Evolutionary conservation across 768 basidiomycete species (phyloP).

Genomic region (Mycena pura): DNA sequence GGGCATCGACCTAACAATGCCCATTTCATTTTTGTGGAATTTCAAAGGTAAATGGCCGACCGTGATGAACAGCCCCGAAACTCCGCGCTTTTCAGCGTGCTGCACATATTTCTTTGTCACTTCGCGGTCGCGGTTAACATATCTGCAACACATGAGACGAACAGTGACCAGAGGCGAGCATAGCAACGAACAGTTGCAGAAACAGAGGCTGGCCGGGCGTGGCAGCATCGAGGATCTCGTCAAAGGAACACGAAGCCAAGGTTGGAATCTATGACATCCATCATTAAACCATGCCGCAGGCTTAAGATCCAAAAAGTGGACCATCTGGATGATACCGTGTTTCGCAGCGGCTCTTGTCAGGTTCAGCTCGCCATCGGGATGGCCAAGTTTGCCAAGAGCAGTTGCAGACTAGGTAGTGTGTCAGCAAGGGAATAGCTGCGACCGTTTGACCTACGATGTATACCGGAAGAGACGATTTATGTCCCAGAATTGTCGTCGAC

Average conservation of each 20-base stretch:
- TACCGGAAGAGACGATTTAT: constrained; percentile 63
- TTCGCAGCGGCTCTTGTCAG: constrained; percentile 89
- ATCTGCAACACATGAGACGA: constrained; percentile 47
- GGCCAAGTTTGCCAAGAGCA: constrained; percentile 80
- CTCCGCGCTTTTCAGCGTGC: constrained; percentile 88
- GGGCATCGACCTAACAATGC: constrained; percentile 66
- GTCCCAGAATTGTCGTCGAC: constrained; percentile 68
- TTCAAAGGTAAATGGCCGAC: constrained; percentile 45
- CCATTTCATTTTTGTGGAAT: background rate
- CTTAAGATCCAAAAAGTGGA: constrained; percentile 18
- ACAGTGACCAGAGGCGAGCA: background rate
- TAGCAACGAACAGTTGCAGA: constrained; percentile 72
- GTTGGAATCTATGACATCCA: constrained; percentile 81
- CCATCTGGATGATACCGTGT: constrained; percentile 64
- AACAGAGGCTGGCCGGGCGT: constrained; percentile 82
- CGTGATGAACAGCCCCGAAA: constrained; percentile 95
- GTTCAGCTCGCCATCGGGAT: constrained; percentile 93
- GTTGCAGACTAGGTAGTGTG: constrained; percentile 16
- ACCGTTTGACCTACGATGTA: constrained; percentile 55
- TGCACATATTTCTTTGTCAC: constrained; percentile 88
- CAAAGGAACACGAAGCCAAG: constrained; percentile 93
- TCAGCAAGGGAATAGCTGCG: background rate
- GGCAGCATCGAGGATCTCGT: constrained; percentile 91
- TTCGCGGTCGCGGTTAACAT: constrained; percentile 90
- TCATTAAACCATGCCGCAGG: background rate